Evolutionary conservation across 495 filamentous ascomycete genomes (phyloP).

Genomic region (Tuber indicum): DNA sequence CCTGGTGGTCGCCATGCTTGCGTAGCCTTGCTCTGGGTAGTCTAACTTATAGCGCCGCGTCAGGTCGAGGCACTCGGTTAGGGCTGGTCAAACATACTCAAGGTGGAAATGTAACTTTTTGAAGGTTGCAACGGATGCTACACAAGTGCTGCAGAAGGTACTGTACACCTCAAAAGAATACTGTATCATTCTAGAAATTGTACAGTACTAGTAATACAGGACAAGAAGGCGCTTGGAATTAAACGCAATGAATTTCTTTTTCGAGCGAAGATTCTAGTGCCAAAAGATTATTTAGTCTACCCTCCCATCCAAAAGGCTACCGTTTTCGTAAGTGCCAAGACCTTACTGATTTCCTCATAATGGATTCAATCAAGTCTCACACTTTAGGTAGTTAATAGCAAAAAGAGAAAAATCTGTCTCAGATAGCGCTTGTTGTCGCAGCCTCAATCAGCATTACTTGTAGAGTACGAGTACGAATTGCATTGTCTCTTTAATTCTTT

Average conservation of each 20-base stretch:
- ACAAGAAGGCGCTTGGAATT: not conserved
- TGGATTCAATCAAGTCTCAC: not conserved
- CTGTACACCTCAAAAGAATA: not conserved
- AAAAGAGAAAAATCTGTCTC: not conserved
- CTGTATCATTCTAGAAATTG: not conserved
- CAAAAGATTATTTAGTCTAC: not conserved
- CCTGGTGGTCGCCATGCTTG: constrained; percentile 6
- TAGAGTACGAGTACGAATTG: too few relatives aligned
- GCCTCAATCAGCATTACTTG: too few relatives aligned
- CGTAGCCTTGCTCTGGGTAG: not conserved
- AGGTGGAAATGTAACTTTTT: not conserved
- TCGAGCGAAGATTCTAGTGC: too few relatives aligned
- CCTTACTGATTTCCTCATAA: not conserved
- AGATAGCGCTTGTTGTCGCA: too few relatives aligned
- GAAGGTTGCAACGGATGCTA: too few relatives aligned
- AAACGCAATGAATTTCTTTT: not conserved
- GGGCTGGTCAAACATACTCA: not conserved
- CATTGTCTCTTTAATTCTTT: not conserved
- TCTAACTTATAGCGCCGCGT: constrained; percentile 9
- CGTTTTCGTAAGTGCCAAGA: not conserved
- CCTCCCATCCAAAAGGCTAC: too few relatives aligned
- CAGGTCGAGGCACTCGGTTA: not conserved
- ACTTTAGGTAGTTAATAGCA: not conserved
- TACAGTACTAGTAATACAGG: too few relatives aligned
- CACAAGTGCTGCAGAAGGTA: not conserved